Evolutionary conservation across 192 early-diverging fungal genomes (phyloP).

Genomic region (Gonapodya sp.): DNA sequence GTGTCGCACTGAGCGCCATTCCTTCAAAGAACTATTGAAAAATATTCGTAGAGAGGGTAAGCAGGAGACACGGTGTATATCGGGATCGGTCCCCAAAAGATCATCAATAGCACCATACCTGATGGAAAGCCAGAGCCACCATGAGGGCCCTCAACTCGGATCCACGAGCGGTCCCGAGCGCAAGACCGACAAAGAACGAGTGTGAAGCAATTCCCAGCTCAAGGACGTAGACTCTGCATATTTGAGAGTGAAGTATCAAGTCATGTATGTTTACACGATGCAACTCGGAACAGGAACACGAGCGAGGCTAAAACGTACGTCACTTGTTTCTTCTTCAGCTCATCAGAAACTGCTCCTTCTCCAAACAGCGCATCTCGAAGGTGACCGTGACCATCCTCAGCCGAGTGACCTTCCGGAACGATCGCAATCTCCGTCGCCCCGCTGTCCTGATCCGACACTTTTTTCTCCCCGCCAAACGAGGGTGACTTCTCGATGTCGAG

Average conservation of each 20-base stretch:
- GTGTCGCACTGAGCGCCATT: conserved; percentile 22
- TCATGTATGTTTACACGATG: conserved; percentile 25
- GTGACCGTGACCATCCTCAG: neutral
- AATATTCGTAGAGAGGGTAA: neutral
- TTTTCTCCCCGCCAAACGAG: too few relatives aligned
- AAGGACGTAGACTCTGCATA: conserved; percentile 58
- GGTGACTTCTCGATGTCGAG: neutral
- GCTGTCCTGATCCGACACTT: neutral
- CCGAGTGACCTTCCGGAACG: neutral
- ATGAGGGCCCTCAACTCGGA: conserved; percentile 46
- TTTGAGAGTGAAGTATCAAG: conserved; percentile 13
- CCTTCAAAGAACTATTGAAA: conserved; percentile 57
- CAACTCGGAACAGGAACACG: conserved; percentile 17
- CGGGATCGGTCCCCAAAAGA: too few relatives aligned
- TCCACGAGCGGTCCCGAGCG: conserved; percentile 45
- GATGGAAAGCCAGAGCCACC: conserved; percentile 60
- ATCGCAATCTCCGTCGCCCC: neutral
- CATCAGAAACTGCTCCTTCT: neutral
- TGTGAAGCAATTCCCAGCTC: conserved; percentile 72
- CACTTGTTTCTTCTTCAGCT: neutral
- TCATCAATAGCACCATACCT: neutral
- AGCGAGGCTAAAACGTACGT: conserved; percentile 23
- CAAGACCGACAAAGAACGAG: conserved; percentile 66
- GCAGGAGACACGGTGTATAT: too few relatives aligned
- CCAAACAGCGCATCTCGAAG: neutral